Conservation (phyloP, 1,139 yeast species). For the Saccharomycopsis hybrid region DNA sequence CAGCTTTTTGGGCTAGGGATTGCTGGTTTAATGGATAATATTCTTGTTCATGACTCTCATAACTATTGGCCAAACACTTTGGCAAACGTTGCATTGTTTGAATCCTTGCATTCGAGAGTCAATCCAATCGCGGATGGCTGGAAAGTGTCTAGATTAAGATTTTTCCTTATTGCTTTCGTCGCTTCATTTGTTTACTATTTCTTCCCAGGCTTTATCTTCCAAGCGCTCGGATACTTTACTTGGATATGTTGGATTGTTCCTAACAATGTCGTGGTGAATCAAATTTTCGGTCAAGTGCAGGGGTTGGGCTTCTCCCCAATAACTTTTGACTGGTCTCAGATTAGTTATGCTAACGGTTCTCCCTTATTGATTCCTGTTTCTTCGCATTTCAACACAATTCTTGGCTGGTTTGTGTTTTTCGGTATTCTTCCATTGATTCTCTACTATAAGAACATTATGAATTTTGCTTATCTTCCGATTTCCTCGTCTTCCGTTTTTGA, state of each 20-base stretch:
- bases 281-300: no score
- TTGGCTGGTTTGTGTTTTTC: no score
- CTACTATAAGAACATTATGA: slow-evolving; percentile 44
- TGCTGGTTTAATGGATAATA: not conserved
- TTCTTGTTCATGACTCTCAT: slow-evolving; percentile 49
- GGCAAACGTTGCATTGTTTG: slow-evolving; percentile 40
- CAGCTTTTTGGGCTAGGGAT: not conserved
- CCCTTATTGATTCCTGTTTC: no score
- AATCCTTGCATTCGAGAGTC: slow-evolving; percentile 47
- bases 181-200: slow-evolving; percentile 45
- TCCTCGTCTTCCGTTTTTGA: slow-evolving; percentile 42
- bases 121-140: slow-evolving; percentile 52
- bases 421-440: slow-evolving; percentile 21
- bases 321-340: no score
- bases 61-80: slow-evolving; percentile 59
- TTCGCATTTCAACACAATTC: no score
- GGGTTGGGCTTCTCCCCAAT: no score
- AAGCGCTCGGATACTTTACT: slow-evolving; percentile 42
- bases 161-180: slow-evolving; percentile 36
- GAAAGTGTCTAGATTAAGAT: slow-evolving; percentile 27
- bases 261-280: no score
- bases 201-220: slow-evolving; percentile 48
- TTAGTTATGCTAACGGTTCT: no score
- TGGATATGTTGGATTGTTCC: slow-evolving; percentile 1
- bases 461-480: slow-evolving; percentile 50